Percentiles rank a stretch among this genome's conserved stretches.
phyloP scores from a whole-genome alignment of 352 stramenopile genomes.

The Stramenopiles sp. region DNA sequence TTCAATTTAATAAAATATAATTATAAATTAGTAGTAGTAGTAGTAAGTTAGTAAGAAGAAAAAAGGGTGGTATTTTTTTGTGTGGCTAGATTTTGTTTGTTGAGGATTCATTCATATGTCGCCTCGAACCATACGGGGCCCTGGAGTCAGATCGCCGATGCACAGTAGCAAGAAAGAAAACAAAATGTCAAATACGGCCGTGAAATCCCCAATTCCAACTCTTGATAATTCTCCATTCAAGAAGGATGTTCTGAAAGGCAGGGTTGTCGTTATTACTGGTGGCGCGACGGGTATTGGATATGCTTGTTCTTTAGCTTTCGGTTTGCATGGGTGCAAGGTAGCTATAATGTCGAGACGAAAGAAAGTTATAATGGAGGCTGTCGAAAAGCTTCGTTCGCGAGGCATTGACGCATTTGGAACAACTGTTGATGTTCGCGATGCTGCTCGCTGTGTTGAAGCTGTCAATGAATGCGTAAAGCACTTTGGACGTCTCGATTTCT shows the following conservation, averaged over 20 bases:
- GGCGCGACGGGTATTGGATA: constrained; percentile 79
- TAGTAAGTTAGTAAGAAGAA: no score
- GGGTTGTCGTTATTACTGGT: constrained; percentile 71
- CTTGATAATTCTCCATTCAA: constrained; percentile 32
- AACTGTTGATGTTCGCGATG: background rate
- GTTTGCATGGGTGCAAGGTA: constrained; percentile 66
- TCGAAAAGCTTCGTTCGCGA: constrained; percentile 35
- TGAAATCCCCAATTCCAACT: no score
- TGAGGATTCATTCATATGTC: no score
- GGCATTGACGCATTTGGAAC: constrained; percentile 31
- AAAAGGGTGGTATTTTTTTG: no score
- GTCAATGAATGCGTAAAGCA: constrained; percentile 45
- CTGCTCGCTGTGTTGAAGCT: constrained; percentile 25
- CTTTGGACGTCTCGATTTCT: constrained; percentile 66
- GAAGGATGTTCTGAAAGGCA: constrained; percentile 32
- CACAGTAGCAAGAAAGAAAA: no score
- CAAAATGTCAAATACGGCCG: no score
- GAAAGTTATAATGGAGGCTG: constrained; percentile 58
- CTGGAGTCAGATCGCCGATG: no score
- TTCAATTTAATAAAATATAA: no score
- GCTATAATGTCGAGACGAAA: constrained; percentile 76
- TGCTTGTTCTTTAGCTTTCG: constrained; percentile 68
- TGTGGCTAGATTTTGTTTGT: no score
- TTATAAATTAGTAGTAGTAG: no score
- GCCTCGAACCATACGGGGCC: no score